Evolutionary conservation across 495 filamentous ascomycete genomes (phyloP).

Genomic region (Barbatosphaeria neglecta): DNA sequence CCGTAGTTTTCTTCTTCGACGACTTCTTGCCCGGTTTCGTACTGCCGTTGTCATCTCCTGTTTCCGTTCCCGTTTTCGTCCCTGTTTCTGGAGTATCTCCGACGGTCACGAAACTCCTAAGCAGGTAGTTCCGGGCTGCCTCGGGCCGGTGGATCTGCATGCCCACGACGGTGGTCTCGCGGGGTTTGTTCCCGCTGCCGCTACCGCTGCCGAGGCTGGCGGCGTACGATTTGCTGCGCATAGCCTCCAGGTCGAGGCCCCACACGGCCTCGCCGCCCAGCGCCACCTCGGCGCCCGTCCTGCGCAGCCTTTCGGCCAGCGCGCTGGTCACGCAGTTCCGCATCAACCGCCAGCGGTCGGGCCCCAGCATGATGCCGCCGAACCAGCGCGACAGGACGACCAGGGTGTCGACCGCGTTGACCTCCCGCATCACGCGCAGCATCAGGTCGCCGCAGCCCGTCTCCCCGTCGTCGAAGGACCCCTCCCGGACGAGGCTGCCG

Average conservation of each 20-base stretch:
- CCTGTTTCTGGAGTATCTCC: constrained; percentile 3
- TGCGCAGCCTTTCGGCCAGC: constrained; percentile 32
- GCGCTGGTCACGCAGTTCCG: constrained; percentile 33
- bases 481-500: constrained; percentile 48
- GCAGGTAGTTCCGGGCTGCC: constrained; percentile 45
- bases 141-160: constrained; percentile 61
- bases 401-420: constrained; percentile 67
- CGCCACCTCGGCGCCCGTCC: constrained; percentile 23
- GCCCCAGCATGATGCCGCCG: constrained; percentile 74
- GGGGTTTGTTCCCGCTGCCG: constrained; percentile 2
- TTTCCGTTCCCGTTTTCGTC: neutral
- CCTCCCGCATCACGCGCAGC: constrained; percentile 67
- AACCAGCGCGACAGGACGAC: constrained; percentile 93
- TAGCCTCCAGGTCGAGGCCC: constrained; percentile 66
- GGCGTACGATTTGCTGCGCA: constrained; percentile 28
- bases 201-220: constrained; percentile 10
- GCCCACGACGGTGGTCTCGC: constrained; percentile 15
- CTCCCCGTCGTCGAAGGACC: constrained; percentile 90
- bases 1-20: constrained; percentile 27
- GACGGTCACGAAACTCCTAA: constrained; percentile 46
- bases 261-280: constrained; percentile 49
- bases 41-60: constrained; percentile 16
- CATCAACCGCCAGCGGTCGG: constrained; percentile 59
- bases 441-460: constrained; percentile 72
- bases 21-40: constrained; percentile 20